These are phyloP conservation scores for Lactifluus echinatus DNA, from an alignment of 768 basidiomycete species.

Conservation along the genomic window DNA sequence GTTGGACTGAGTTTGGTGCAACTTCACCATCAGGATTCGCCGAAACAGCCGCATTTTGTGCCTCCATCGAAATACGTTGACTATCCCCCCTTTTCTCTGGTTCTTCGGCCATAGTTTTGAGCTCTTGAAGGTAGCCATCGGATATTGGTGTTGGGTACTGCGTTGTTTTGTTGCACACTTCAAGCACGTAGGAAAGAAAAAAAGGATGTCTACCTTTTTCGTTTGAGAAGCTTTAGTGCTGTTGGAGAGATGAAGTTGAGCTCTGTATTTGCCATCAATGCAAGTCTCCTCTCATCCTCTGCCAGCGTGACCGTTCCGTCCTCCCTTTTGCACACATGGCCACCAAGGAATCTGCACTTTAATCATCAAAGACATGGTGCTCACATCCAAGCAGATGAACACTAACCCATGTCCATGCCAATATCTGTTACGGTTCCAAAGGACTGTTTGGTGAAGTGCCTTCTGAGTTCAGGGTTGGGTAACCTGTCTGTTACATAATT, in stretches of 20 bases:
- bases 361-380: too few relatives aligned
- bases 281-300: conserved; percentile 44
- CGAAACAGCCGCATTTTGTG: conserved; percentile 1
- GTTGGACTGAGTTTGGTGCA: conserved; percentile 54
- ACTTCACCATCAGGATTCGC: conserved; percentile 7
- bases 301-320: conserved; percentile 38
- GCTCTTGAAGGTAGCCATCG: conserved; percentile 49
- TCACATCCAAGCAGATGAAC: too few relatives aligned
- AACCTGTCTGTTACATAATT: too few relatives aligned
- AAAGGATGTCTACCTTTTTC: conserved; percentile 51
- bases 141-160: conserved; percentile 63
- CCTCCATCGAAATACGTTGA: conserved; percentile 12
- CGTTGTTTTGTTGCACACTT: neutral
- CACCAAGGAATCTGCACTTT: conserved; percentile 86
- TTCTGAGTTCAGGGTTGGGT: too few relatives aligned
- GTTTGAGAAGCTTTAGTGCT: conserved; percentile 49
- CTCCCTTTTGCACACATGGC: conserved; percentile 49
- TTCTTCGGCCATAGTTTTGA: conserved; percentile 27
- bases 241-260: conserved; percentile 59
- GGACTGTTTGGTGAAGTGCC: too few relatives aligned
- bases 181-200: neutral
- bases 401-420: too few relatives aligned
- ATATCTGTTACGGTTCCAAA: too few relatives aligned
- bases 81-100: conserved; percentile 1
- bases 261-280: conserved; percentile 45